Conservation (phyloP, 2,329 filamentous ascomycete genomes). For the Aureobasidium sp. region DNA sequence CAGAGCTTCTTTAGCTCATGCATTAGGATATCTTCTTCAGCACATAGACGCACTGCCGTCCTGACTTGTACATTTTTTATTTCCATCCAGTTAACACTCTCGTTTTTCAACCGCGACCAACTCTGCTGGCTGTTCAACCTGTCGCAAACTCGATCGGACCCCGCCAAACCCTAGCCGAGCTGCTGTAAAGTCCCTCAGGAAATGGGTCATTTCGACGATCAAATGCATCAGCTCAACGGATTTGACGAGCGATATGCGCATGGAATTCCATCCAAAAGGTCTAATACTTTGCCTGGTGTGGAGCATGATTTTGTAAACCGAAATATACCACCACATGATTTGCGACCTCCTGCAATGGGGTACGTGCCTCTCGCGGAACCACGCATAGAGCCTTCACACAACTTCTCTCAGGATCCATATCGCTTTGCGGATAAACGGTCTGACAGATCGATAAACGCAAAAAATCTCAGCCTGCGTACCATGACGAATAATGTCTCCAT, state of each 20-base stretch:
- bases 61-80: conserved; percentile 3
- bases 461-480: not conserved
- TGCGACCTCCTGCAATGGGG: not conserved
- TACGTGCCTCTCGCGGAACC: not conserved
- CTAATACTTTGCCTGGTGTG: not conserved
- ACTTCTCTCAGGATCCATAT: not conserved
- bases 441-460: not conserved
- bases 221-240: not conserved
- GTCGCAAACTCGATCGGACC: not conserved
- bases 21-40: conserved; percentile 10
- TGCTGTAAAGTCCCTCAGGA: not conserved
- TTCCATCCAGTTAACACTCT: not conserved
- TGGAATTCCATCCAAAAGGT: not conserved
- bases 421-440: not conserved
- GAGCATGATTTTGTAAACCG: not conserved
- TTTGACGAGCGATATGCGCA: not conserved
- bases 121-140: not conserved
- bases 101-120: not conserved
- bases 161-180: not conserved
- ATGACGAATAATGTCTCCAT: conserved; percentile 4
- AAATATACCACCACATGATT: not conserved
- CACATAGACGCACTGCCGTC: conserved; percentile 17
- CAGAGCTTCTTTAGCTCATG: not conserved
- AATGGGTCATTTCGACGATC: not conserved
- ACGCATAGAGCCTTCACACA: not conserved